phyloP scores from a whole-genome alignment of 129 eudicot genomes.

The Deinandra increscens region DNA sequence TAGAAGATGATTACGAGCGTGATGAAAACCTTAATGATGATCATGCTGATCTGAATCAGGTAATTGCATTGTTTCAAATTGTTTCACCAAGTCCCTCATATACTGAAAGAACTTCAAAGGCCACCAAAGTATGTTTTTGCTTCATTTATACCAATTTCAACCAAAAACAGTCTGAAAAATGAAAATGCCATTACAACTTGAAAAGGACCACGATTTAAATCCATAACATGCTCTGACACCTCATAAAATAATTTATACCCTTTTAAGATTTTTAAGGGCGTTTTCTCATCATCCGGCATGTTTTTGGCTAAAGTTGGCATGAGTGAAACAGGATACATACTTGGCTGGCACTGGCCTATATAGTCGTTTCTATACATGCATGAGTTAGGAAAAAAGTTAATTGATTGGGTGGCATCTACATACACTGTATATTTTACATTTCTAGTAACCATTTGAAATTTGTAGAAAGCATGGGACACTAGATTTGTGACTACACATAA shows the following conservation, averaged over 20 bases:
- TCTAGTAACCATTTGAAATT: background rate
- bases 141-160: background rate
- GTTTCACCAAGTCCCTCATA: background rate
- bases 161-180: background rate
- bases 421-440: background rate
- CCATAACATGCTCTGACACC: background rate
- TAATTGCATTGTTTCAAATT: conserved; percentile 1
- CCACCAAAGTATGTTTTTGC: background rate
- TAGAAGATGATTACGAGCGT: conserved; percentile 28
- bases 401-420: background rate
- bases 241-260: background rate
- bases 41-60: conserved; percentile 26
- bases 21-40: conserved; percentile 21
- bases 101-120: background rate
- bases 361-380: background rate
- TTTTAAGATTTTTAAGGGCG: background rate
- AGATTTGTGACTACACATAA: background rate
- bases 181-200: background rate
- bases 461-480: background rate
- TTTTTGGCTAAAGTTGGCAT: background rate
- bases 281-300: background rate
- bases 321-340: background rate
- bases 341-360: background rate
- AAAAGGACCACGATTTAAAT: background rate
- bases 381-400: background rate